Conservation (phyloP, 1,284 basidiomycete genomes). For the Malassezia sp. region DNA sequence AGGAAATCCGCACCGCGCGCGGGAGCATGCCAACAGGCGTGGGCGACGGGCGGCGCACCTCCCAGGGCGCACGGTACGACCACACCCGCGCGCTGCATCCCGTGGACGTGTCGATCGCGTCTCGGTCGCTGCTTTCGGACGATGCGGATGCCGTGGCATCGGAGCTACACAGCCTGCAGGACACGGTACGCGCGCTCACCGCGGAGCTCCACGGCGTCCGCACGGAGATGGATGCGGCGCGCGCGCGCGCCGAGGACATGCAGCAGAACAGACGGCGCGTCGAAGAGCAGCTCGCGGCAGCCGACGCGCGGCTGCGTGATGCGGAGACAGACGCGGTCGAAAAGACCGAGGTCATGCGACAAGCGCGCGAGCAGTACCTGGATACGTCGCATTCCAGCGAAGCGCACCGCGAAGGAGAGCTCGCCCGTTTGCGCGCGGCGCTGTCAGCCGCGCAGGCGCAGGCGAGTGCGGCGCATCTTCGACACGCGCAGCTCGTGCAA, state of each 20-base stretch:
- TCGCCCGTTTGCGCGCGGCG: not conserved
- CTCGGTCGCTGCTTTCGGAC: too few relatives aligned
- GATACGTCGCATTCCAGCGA: not conserved
- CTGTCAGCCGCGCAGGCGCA: constrained; percentile 1
- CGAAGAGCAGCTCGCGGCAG: constrained; percentile 7
- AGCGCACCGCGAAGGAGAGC: not conserved
- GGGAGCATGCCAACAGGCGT: too few relatives aligned
- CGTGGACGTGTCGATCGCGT: too few relatives aligned
- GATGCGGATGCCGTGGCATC: not conserved
- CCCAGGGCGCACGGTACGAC: too few relatives aligned
- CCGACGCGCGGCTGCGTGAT: not conserved
- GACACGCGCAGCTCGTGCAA: constrained; percentile 7
- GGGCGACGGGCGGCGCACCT: too few relatives aligned
- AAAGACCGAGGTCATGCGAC: not conserved
- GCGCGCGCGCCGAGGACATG: not conserved
- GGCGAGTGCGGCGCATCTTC: not conserved
- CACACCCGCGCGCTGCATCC: too few relatives aligned
- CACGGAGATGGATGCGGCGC: constrained; percentile 6
- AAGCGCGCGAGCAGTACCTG: not conserved
- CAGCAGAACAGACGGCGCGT: constrained; percentile 6
- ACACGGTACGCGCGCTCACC: constrained; percentile 5
- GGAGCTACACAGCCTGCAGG: constrained; percentile 8
- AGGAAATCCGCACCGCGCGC: not conserved
- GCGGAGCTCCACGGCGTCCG: constrained; percentile 7
- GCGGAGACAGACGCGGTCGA: not conserved